These are phyloP conservation scores for Panaeolus papilionaceus DNA, from an alignment of 768 basidiomycete genomes.

Conservation along the genomic window DNA sequence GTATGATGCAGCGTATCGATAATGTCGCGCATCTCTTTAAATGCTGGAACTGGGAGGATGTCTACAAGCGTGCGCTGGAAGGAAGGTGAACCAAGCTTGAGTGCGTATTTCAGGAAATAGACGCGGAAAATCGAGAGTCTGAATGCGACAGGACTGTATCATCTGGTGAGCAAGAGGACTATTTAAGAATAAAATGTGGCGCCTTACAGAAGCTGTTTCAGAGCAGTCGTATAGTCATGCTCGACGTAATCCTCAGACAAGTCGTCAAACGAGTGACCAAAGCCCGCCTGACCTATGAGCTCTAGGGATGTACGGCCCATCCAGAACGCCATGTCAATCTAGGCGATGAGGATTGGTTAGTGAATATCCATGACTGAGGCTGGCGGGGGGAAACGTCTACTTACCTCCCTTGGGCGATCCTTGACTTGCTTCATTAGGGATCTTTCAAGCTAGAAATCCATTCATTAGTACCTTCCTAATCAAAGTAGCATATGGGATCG, in stretches of 20 bases:
- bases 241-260: slow-evolving; percentile 37
- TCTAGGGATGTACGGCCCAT: slow-evolving; percentile 52
- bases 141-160: slow-evolving; percentile 24
- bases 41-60: slow-evolving; percentile 34
- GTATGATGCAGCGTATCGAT: slow-evolving; percentile 40
- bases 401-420: slow-evolving; percentile 38
- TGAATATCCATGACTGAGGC: background rate
- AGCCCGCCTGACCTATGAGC: slow-evolving; percentile 55
- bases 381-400: too few species aligned
- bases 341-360: background rate
- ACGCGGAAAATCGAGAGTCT: slow-evolving; percentile 22
- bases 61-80: slow-evolving; percentile 42
- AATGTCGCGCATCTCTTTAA: slow-evolving; percentile 39
- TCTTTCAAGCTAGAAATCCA: slow-evolving; percentile 31
- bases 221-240: slow-evolving; percentile 38
- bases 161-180: background rate
- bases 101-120: slow-evolving; percentile 26
- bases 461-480: background rate
- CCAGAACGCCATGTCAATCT: slow-evolving; percentile 46
- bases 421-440: slow-evolving; percentile 32
- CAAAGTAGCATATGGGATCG: background rate
- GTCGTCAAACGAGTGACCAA: slow-evolving; percentile 51
- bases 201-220: slow-evolving; percentile 38
- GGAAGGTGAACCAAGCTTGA: slow-evolving; percentile 32
- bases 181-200: background rate